Conservation (phyloP, 768 basidiomycete species). For the Ephemerocybe angulata region DNA sequence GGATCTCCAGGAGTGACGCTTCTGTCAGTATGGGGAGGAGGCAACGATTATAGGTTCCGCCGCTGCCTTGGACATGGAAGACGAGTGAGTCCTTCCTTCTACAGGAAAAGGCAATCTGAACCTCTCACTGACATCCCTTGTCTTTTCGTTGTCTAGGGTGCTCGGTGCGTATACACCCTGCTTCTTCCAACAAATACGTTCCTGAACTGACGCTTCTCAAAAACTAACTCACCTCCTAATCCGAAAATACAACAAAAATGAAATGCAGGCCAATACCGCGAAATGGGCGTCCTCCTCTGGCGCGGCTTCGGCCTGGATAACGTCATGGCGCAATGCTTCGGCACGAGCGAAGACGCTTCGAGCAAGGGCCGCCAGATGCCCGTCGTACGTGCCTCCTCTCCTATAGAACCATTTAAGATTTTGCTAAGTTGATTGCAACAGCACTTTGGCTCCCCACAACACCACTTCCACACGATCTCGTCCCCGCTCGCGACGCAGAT, state of each 20-base stretch:
- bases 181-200: too few relatives aligned
- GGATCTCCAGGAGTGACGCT: constrained; percentile 3
- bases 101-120: too few relatives aligned
- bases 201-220: too few relatives aligned
- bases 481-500: constrained; percentile 93
- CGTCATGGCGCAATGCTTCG: constrained; percentile 92
- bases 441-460: constrained; percentile 81
- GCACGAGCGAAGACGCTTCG: constrained; percentile 73
- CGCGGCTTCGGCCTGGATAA: constrained; percentile 74
- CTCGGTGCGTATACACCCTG: constrained; percentile 53
- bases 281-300: constrained; percentile 89
- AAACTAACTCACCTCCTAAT: not conserved
- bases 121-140: too few relatives aligned
- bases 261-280: constrained; percentile 78
- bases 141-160: constrained; percentile 45
- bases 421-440: constrained; percentile 24
- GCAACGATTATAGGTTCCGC: constrained; percentile 87
- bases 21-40: constrained; percentile 77
- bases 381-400: constrained; percentile 50
- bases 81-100: constrained; percentile 60
- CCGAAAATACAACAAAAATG: not conserved
- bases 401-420: too few relatives aligned
- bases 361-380: constrained; percentile 94
- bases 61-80: constrained; percentile 74
- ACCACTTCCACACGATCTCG: constrained; percentile 93